Conservation (phyloP, 2,329 filamentous ascomycete species). For the Colletotrichum sp. region DNA sequence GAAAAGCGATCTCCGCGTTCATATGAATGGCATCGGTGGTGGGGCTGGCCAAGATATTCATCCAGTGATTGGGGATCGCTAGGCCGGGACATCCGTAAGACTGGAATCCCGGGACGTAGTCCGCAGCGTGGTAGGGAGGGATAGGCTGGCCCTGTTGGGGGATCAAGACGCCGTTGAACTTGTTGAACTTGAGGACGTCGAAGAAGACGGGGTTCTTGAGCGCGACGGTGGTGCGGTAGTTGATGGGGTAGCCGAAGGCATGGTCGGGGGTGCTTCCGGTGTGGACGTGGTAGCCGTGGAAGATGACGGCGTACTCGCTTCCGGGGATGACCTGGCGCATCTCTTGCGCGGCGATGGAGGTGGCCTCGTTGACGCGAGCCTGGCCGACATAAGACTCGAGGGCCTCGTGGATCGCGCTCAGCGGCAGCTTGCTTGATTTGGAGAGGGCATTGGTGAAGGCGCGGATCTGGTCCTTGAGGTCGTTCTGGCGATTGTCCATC, state of each 20-base stretch:
- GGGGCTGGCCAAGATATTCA: background rate
- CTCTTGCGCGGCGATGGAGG: background rate
- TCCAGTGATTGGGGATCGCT: background rate
- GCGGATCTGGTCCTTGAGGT: background rate
- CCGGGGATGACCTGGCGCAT: background rate
- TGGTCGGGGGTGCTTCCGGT: too few species aligned
- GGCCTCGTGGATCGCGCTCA: background rate
- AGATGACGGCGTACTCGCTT: background rate
- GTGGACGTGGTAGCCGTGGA: background rate
- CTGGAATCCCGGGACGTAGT: background rate
- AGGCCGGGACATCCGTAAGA: background rate
- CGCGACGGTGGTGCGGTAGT: background rate
- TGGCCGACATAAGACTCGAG: background rate
- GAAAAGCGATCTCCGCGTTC: background rate
- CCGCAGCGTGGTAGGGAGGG: background rate
- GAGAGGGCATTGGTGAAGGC: background rate
- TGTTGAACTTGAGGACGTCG: background rate
- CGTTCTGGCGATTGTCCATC: background rate
- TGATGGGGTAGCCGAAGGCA: background rate
- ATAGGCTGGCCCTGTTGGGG: background rate
- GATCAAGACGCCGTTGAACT: background rate
- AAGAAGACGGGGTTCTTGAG: background rate
- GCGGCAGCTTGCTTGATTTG: background rate
- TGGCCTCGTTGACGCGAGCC: background rate
- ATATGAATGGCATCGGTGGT: background rate